These are phyloP conservation scores for Naganishia onofrii DNA, from an alignment of 768 basidiomycete species.

Conservation along the genomic window DNA sequence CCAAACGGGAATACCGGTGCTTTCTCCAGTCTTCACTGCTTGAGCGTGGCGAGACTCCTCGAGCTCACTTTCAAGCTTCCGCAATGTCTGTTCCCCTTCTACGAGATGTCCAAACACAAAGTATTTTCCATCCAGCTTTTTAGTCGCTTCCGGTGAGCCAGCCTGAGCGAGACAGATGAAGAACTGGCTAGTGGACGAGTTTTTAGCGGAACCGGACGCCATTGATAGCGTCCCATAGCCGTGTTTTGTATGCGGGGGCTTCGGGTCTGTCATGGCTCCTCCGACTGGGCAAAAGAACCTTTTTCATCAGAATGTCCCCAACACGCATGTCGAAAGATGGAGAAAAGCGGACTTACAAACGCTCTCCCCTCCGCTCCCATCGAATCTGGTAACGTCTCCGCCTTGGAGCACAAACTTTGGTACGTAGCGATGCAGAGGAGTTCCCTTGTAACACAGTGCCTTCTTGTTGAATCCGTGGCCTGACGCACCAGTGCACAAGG, in stretches of 20 bases:
- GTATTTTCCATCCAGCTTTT: slow-evolving; percentile 59
- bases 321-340: too few relatives aligned
- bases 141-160: slow-evolving; percentile 42
- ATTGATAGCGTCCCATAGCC: slow-evolving; percentile 58
- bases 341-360: slow-evolving; percentile 52
- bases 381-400: slow-evolving; percentile 60
- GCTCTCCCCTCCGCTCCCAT: slow-evolving; percentile 61
- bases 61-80: slow-evolving; percentile 34
- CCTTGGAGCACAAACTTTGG: slow-evolving; percentile 60
- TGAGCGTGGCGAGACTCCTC: background rate
- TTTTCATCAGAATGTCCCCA: too few relatives aligned
- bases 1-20: background rate
- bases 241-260: slow-evolving; percentile 55
- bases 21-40: slow-evolving; percentile 1
- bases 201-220: slow-evolving; percentile 59
- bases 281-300: slow-evolving; percentile 57
- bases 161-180: slow-evolving; percentile 45
- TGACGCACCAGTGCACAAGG: slow-evolving; percentile 57
- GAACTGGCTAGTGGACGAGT: slow-evolving; percentile 39
- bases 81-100: slow-evolving; percentile 50
- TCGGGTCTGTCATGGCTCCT: slow-evolving; percentile 60
- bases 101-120: slow-evolving; percentile 56
- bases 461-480: slow-evolving; percentile 58
- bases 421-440: slow-evolving; percentile 57
- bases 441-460: slow-evolving; percentile 55